These are phyloP conservation scores for Phytophthora agathidicida DNA, from an alignment of 352 stramenopile species.

Conservation along the genomic window DNA sequence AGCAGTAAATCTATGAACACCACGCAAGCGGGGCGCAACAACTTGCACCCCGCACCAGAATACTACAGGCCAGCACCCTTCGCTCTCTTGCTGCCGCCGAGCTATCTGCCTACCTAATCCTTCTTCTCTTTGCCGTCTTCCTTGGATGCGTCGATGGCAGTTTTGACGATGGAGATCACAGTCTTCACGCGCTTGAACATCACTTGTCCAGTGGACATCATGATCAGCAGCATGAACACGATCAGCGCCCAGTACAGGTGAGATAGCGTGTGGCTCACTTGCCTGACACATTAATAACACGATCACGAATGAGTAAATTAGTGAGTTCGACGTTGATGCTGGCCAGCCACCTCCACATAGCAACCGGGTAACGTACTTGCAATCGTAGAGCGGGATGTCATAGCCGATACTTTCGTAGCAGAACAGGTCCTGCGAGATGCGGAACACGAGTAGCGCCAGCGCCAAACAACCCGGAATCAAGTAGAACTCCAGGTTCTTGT, in stretches of 20 bases:
- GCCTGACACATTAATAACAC: slow-evolving; percentile 43
- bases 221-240: slow-evolving; percentile 88
- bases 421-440: slow-evolving; percentile 84
- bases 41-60: slow-evolving; percentile 14
- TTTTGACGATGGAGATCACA: slow-evolving; percentile 73
- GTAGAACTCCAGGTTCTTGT: slow-evolving; percentile 95
- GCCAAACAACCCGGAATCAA: slow-evolving; percentile 92
- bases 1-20: slow-evolving; percentile 36
- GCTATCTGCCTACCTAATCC: slow-evolving; percentile 47
- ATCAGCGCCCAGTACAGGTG: slow-evolving; percentile 90
- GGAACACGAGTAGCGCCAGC: slow-evolving; percentile 88
- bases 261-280: slow-evolving; percentile 86
- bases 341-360: not conserved
- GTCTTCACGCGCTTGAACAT: slow-evolving; percentile 87
- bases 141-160: slow-evolving; percentile 60
- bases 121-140: slow-evolving; percentile 60
- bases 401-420: slow-evolving; percentile 88
- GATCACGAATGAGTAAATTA: slow-evolving; percentile 6
- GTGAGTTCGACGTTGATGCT: not conserved
- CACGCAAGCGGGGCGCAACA: slow-evolving; percentile 14
- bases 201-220: slow-evolving; percentile 81
- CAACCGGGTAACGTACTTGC: slow-evolving; percentile 74
- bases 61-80: slow-evolving; percentile 14
- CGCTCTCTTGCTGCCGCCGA: slow-evolving; percentile 4
- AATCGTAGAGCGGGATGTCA: slow-evolving; percentile 89